These are phyloP conservation scores for Agaricus sinodeliciosus DNA, from an alignment of 768 basidiomycete genomes.

Conservation along the genomic window DNA sequence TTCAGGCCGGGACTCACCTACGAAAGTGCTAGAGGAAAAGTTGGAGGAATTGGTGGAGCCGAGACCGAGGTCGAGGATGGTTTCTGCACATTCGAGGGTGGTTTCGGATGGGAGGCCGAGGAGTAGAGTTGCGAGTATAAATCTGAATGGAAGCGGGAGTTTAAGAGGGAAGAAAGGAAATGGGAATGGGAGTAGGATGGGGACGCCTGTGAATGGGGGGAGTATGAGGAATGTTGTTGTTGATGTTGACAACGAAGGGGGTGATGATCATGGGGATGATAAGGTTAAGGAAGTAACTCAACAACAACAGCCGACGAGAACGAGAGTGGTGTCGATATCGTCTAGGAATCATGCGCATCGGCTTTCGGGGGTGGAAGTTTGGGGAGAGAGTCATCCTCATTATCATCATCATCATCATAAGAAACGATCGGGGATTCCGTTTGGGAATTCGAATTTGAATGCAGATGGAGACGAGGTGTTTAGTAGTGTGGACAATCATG, in stretches of 20 bases:
- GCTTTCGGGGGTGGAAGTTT: slow-evolving; percentile 3
- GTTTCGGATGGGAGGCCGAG: not conserved
- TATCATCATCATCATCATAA: not conserved
- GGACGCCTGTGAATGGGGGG: too few species aligned
- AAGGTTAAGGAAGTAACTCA: not conserved
- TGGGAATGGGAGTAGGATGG: not conserved
- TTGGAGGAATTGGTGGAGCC: slow-evolving; percentile 9
- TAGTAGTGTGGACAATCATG: too few species aligned
- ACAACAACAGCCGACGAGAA: not conserved
- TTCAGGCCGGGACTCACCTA: too few species aligned
- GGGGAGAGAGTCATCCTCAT: slow-evolving; percentile 9
- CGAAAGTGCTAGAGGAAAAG: slow-evolving; percentile 7
- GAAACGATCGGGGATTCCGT: not conserved
- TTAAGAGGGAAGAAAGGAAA: not conserved
- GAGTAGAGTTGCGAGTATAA: slow-evolving; percentile 3
- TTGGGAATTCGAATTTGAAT: too few species aligned
- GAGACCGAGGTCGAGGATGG: not conserved
- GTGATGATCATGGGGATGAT: not conserved
- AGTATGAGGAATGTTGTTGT: not conserved
- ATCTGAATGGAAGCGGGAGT: not conserved
- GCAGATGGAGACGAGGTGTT: too few species aligned
- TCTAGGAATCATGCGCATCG: slow-evolving; percentile 7
- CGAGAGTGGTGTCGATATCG: slow-evolving; percentile 5
- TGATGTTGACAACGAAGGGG: not conserved
- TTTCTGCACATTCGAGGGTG: not conserved